A percentile compares a stretch with the other conserved stretches of the same genome.
phyloP scores from a whole-genome alignment of 2,329 filamentous ascomycete species.

The Tolypocladium tundrense region DNA sequence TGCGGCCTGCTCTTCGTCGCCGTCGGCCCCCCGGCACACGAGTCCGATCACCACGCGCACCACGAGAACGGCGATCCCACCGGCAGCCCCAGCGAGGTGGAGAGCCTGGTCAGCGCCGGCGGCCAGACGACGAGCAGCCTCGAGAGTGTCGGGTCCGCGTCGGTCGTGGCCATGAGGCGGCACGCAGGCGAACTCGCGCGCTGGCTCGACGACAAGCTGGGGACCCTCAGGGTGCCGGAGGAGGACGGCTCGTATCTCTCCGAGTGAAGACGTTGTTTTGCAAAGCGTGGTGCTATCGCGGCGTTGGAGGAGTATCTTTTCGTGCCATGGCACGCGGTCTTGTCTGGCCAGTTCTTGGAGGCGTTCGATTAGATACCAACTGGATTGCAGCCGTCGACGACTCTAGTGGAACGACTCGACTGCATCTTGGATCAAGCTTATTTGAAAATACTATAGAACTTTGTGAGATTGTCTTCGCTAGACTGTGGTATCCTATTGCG shows the following conservation, averaged over 20 bases:
- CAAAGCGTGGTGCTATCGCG: not conserved
- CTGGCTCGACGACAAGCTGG: conserved; percentile 52
- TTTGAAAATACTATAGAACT: not conserved
- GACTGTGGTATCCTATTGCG: not conserved
- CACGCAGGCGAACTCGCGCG: conserved; percentile 49
- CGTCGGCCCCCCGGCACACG: conserved; percentile 35
- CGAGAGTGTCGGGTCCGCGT: conserved; percentile 29
- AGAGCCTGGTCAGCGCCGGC: conserved; percentile 35
- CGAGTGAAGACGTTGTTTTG: not conserved
- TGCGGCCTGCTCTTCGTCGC: conserved; percentile 54
- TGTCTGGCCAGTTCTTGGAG: not conserved
- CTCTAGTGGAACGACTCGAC: not conserved
- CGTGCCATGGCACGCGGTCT: not conserved
- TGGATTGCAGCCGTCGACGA: not conserved
- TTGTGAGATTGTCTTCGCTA: not conserved
- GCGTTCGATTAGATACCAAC: conserved; percentile 5
- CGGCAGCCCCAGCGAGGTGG: conserved; percentile 31
- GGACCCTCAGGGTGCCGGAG: conserved; percentile 40
- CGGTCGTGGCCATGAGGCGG: conserved; percentile 40
- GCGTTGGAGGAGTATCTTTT: not conserved
- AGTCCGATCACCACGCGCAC: conserved; percentile 6
- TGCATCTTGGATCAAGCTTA: not conserved
- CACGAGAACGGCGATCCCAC: conserved; percentile 22
- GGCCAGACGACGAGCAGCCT: conserved; percentile 32
- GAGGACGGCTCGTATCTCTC: conserved; percentile 22